phyloP scores from a whole-genome alignment of 805 yeast genomes.

The Monosporozyma aerobia region DNA sequence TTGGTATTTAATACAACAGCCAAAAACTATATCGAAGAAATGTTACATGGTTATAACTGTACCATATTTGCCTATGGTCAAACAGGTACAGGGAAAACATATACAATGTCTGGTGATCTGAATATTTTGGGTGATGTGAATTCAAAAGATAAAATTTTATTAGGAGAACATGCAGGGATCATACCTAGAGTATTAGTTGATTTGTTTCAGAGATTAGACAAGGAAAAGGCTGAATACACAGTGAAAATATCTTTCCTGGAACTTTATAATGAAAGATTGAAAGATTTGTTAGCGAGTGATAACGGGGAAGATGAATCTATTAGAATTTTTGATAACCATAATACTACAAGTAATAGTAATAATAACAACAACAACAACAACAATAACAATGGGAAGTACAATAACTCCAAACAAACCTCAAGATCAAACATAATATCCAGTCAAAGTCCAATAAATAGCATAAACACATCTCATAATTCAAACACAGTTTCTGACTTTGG shows the following conservation, averaged over 20 bases:
- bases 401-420: background rate
- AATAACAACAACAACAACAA: background rate
- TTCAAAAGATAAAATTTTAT: constrained; percentile 18
- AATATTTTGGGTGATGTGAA: constrained; percentile 31
- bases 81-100: constrained; percentile 81
- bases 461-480: background rate
- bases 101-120: constrained; percentile 64
- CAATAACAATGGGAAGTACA: background rate
- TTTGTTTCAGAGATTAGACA: constrained; percentile 43
- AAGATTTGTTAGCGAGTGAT: constrained; percentile 46
- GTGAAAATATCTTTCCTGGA: constrained; percentile 72
- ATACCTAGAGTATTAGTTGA: constrained; percentile 51
- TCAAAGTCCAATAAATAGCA: background rate
- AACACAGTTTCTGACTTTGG: background rate
- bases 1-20: constrained; percentile 59
- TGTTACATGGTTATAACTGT: constrained; percentile 64
- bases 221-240: constrained; percentile 41
- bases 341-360: constrained; percentile 1
- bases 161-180: constrained; percentile 46
- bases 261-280: constrained; percentile 71
- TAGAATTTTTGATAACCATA: constrained; percentile 41
- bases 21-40: constrained; percentile 46
- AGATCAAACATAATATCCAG: background rate
- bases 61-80: constrained; percentile 83
- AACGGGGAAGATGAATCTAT: constrained; percentile 35